Conservation (phyloP, 257 asterid genomes). For the Solanum okadae region DNA sequence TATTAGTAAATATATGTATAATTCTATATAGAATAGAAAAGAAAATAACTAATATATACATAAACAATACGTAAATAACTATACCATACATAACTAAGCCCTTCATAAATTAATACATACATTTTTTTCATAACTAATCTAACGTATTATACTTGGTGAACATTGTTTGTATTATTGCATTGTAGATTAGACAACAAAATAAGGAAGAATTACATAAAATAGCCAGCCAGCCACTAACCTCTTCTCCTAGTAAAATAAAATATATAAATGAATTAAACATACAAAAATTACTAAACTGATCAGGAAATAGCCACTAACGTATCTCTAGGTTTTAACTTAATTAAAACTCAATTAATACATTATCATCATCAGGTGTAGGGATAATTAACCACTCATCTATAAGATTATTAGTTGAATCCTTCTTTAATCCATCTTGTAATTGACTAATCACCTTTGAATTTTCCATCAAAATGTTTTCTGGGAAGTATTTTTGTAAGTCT, state of each 20-base stretch:
- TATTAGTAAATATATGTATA: too few species aligned
- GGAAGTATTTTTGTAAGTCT: background rate
- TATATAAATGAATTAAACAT: background rate
- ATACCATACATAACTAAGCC: too few species aligned
- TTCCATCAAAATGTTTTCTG: conserved; percentile 1
- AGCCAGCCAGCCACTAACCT: background rate
- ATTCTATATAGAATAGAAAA: too few species aligned
- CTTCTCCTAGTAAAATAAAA: background rate
- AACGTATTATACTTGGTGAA: background rate
- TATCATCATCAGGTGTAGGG: conserved; percentile 8
- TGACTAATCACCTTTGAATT: background rate
- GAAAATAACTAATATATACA: too few species aligned
- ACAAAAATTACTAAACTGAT: background rate
- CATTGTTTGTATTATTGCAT: background rate
- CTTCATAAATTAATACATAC: too few species aligned
- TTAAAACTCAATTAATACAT: background rate
- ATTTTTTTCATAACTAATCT: background rate
- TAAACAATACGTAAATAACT: too few species aligned
- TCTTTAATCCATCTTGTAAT: background rate
- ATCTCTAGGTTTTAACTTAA: background rate
- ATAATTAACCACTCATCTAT: conserved; percentile 23
- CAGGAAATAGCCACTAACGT: background rate
- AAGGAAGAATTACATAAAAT: background rate
- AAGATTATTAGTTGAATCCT: background rate
- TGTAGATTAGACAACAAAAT: background rate